Conservation (phyloP, 1,284 basidiomycete genomes). For the Hemileia vastatrix region DNA sequence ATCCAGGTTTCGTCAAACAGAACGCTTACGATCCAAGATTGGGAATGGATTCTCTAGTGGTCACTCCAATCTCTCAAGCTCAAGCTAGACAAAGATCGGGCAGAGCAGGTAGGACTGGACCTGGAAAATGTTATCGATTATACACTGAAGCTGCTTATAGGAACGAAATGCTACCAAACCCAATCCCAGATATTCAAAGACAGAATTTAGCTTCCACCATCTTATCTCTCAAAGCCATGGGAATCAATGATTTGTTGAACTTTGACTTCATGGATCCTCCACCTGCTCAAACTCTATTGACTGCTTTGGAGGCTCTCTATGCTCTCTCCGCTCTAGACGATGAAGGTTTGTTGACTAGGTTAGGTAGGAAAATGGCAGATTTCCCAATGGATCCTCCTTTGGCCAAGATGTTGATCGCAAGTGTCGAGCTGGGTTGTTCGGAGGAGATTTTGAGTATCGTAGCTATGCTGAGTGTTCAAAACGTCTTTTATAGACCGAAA, state of each 20-base stretch:
- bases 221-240: slow-evolving; percentile 96
- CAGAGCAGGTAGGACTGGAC: slow-evolving; percentile 90
- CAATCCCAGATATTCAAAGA: slow-evolving; percentile 92
- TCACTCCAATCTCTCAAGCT: slow-evolving; percentile 96
- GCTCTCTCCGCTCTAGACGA: slow-evolving; percentile 92
- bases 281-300: slow-evolving; percentile 86
- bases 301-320: slow-evolving; percentile 84
- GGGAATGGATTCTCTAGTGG: slow-evolving; percentile 96
- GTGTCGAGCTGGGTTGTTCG: slow-evolving; percentile 83
- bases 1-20: slow-evolving; percentile 97
- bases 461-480: slow-evolving; percentile 92
- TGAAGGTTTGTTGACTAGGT: slow-evolving; percentile 84
- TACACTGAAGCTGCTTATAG: slow-evolving; percentile 96
- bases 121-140: slow-evolving; percentile 93
- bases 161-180: slow-evolving; percentile 94
- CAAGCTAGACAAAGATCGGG: slow-evolving; percentile 90
- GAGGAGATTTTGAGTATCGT: slow-evolving; percentile 94
- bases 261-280: slow-evolving; percentile 99
- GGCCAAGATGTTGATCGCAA: slow-evolving; percentile 96
- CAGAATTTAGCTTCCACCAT: slow-evolving; percentile 89
- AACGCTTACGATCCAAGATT: slow-evolving; percentile 94
- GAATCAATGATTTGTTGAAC: slow-evolving; percentile 90
- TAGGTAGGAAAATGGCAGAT: slow-evolving; percentile 97
- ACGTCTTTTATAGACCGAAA: slow-evolving; percentile 93
- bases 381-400: slow-evolving; percentile 94